These are phyloP conservation scores for Cyclotella cryptica DNA, from an alignment of 108 stramenopile species.

Conservation along the genomic window DNA sequence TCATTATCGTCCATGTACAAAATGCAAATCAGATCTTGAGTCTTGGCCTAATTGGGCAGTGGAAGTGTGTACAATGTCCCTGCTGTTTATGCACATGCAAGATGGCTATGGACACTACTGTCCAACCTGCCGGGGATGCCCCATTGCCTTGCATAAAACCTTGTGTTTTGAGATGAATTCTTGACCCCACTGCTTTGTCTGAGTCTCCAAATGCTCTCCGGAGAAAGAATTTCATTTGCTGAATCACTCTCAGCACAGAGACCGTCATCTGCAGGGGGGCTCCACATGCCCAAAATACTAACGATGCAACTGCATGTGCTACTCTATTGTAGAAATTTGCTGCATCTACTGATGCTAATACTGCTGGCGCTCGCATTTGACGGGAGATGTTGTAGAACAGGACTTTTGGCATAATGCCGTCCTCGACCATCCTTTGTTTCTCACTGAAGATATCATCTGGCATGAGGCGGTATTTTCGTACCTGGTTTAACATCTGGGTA, in stretches of 20 bases:
- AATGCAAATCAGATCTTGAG: not conserved
- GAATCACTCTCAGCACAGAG: conserved; percentile 4
- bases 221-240: conserved; percentile 23
- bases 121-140: not conserved
- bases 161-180: conserved; percentile 15
- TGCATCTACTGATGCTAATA: conserved; percentile 20
- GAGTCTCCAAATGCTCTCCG: conserved; percentile 9
- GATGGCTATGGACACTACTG: conserved; percentile 15
- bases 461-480: conserved; percentile 8
- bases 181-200: not conserved
- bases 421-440: too few relatives aligned
- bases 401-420: conserved; percentile 5
- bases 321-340: conserved; percentile 21
- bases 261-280: not conserved
- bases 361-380: not conserved
- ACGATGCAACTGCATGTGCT: conserved; percentile 5
- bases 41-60: conserved; percentile 1
- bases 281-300: conserved; percentile 10
- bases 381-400: not conserved
- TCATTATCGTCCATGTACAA: conserved; percentile 10
- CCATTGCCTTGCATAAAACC: conserved; percentile 16
- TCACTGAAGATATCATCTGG: conserved; percentile 31
- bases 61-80: conserved; percentile 3
- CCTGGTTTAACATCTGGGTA: conserved; percentile 23
- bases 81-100: conserved; percentile 1